Evolutionary conservation across 31 red algal genomes (phyloP).

Genomic region (Odonthalia washingtoniensis): DNA sequence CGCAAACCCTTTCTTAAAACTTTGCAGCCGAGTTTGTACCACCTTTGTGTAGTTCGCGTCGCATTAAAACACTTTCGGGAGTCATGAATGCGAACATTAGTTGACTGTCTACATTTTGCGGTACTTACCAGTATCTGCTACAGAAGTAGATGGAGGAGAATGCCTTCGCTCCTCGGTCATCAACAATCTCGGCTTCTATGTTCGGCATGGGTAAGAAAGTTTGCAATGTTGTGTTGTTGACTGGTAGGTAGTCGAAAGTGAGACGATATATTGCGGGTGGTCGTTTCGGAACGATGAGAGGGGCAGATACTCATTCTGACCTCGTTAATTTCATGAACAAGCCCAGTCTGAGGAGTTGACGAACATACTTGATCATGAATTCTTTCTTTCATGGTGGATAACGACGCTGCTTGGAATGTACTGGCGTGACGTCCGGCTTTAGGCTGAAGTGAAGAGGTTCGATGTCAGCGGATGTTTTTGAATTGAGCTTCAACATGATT

Average conservation of each 20-base stretch:
- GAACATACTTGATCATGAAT: neutral
- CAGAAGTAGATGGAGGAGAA: slow-evolving; percentile 58
- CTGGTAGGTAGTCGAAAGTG: neutral
- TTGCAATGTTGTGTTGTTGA: neutral
- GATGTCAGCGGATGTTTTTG: neutral
- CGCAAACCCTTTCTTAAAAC: too few relatives aligned
- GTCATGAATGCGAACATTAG: slow-evolving; percentile 33
- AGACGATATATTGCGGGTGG: too few relatives aligned
- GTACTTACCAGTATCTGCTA: slow-evolving; percentile 42
- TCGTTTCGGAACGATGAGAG: too few relatives aligned
- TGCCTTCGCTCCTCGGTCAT: too few relatives aligned
- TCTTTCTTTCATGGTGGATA: too few relatives aligned
- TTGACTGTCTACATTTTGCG: slow-evolving; percentile 35
- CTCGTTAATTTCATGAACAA: neutral
- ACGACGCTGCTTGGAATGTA: neutral
- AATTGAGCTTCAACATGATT: neutral
- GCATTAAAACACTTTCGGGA: too few relatives aligned
- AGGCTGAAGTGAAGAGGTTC: neutral
- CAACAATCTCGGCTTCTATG: slow-evolving; percentile 41
- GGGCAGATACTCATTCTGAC: neutral
- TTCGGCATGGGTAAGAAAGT: slow-evolving; percentile 49
- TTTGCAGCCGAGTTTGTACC: too few relatives aligned
- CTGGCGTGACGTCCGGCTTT: neutral
- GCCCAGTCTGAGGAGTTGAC: neutral
- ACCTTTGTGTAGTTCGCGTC: too few relatives aligned